Conservation (phyloP, 345 rosid genomes). For the Rhizophora apiculata region DNA sequence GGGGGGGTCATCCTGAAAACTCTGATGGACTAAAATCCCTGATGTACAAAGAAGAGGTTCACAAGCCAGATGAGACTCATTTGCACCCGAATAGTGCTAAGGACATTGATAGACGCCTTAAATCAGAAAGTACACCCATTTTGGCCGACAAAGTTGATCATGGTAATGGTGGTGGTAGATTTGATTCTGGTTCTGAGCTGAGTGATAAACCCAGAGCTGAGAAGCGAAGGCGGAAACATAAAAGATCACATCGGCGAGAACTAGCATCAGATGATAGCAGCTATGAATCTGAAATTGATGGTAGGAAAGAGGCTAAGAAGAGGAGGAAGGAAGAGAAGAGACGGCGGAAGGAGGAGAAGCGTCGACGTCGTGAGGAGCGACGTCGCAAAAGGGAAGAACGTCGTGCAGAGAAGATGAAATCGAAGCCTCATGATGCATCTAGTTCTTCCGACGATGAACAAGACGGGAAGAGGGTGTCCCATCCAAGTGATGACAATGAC, state of each 20-base stretch:
- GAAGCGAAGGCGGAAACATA: constrained; percentile 62
- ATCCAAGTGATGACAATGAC: constrained; percentile 40
- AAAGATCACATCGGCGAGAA: constrained; percentile 49
- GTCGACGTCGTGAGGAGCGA: constrained; percentile 69
- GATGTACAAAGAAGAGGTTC: constrained; percentile 30
- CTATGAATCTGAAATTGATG: constrained; percentile 63
- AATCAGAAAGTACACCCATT: constrained; percentile 27
- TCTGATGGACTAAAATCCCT: constrained; percentile 43
- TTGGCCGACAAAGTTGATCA: constrained; percentile 39
- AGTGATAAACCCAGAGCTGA: constrained; percentile 39
- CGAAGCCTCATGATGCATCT: constrained; percentile 42
- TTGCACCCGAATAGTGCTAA: constrained; percentile 28
- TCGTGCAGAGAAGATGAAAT: constrained; percentile 59
- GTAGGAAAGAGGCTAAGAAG: constrained; percentile 82
- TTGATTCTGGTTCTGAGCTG: constrained; percentile 55
- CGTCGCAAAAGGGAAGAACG: constrained; percentile 73
- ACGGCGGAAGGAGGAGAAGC: constrained; percentile 75
- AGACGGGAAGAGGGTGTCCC: constrained; percentile 25
- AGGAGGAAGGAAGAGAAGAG: constrained; percentile 88
- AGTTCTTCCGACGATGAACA: constrained; percentile 54
- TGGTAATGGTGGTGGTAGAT: constrained; percentile 36
- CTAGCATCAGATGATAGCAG: constrained; percentile 58
- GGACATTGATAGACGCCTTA: constrained; percentile 26
- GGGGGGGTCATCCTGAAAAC: constrained; percentile 29
- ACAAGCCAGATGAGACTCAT: constrained; percentile 36